These are phyloP conservation scores for Magnolia kwangsiensis DNA, from an alignment of 164 flowering plant species.

Conservation along the genomic window DNA sequence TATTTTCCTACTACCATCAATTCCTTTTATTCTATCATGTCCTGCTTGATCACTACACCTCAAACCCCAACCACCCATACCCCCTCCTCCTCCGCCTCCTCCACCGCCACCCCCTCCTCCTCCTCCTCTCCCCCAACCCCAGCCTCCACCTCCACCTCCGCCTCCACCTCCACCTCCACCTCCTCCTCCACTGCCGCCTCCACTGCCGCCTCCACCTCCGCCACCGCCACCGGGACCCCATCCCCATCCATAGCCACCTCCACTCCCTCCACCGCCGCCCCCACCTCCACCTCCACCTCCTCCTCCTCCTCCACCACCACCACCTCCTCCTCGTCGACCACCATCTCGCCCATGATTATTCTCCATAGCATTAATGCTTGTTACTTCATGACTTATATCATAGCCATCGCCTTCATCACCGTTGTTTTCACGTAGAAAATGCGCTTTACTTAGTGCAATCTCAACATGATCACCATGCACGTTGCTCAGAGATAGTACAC, in stretches of 20 bases:
- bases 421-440: background rate
- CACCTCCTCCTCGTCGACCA: background rate
- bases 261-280: slow-evolving; percentile 9
- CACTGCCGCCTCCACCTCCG: background rate
- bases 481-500: background rate
- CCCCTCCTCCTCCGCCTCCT: background rate
- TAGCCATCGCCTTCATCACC: background rate
- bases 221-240: background rate
- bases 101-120: background rate
- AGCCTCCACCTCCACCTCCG: background rate
- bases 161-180: background rate
- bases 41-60: background rate
- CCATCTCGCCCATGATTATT: background rate
- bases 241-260: slow-evolving; percentile 3
- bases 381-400: background rate
- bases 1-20: background rate
- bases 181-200: background rate
- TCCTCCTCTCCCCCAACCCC: background rate
- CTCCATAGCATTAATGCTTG: background rate
- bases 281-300: background rate
- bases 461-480: background rate
- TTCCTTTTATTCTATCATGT: background rate
- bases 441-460: background rate
- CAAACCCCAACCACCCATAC: background rate
- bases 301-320: background rate